A percentile compares a stretch with the other conserved stretches of the same genome.
phyloP scores from a whole-genome alignment of 1,284 basidiomycete species.

The Leccinum fuscescens region DNA sequence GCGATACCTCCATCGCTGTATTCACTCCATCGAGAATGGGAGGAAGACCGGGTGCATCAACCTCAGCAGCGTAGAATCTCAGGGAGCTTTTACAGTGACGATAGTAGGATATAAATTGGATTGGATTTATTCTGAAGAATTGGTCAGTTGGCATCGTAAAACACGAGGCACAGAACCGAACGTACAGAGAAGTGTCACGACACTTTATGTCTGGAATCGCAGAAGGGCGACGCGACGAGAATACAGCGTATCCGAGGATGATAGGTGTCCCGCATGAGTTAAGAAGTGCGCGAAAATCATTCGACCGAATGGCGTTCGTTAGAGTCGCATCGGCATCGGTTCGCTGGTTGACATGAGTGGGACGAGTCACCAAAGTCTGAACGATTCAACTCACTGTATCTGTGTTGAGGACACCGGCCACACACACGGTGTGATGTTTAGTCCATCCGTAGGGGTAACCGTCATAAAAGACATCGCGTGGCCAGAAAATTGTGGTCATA shows the following conservation, averaged over 20 bases:
- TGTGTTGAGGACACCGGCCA: slow-evolving; percentile 48
- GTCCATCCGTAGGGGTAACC: slow-evolving; percentile 60
- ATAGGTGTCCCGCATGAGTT: slow-evolving; percentile 25
- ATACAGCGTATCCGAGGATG: slow-evolving; percentile 28
- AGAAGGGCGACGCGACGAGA: slow-evolving; percentile 10
- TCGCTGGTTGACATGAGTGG: slow-evolving; percentile 16
- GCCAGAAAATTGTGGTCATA: slow-evolving; percentile 56
- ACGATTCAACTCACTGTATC: slow-evolving; percentile 31
- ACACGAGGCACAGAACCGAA: slow-evolving; percentile 3
- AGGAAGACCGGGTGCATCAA: slow-evolving; percentile 33
- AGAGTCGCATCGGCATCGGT: slow-evolving; percentile 22
- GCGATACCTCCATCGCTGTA: slow-evolving; percentile 18
- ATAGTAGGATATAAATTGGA: slow-evolving; percentile 47
- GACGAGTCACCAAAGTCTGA: background rate
- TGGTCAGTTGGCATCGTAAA: slow-evolving; percentile 8
- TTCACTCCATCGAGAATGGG: slow-evolving; percentile 9
- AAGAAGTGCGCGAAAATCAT: slow-evolving; percentile 6
- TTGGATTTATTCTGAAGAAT: slow-evolving; percentile 20
- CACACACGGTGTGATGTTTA: slow-evolving; percentile 38
- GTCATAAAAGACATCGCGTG: slow-evolving; percentile 39
- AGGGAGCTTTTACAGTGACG: slow-evolving; percentile 48
- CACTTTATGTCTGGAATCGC: slow-evolving; percentile 22
- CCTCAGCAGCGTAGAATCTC: slow-evolving; percentile 54
- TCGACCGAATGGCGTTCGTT: slow-evolving; percentile 9
- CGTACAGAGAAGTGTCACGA: slow-evolving; percentile 16